Conservation (phyloP, 1,139 yeast species). For the Magnusiomyces ingens region DNA sequence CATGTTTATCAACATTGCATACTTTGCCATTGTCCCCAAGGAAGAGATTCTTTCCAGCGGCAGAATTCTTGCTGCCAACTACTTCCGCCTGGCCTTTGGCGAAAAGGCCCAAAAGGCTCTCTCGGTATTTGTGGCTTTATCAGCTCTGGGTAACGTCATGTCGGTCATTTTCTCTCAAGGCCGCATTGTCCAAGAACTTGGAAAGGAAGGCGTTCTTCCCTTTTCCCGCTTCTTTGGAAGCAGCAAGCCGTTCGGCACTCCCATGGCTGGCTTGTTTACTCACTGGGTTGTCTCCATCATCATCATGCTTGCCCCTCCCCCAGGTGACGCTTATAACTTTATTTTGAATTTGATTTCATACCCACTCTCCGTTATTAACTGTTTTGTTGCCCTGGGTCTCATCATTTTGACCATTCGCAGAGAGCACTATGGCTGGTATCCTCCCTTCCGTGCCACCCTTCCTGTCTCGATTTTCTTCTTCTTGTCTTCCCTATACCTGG, state of each 20-base stretch:
- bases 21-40: conserved; percentile 69
- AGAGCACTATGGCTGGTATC: conserved; percentile 54
- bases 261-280: conserved; percentile 47
- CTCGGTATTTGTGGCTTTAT: conserved; percentile 66
- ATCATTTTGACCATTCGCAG: conserved; percentile 52
- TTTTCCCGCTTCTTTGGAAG: conserved; percentile 52
- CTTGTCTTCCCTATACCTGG: conserved; percentile 60
- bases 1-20: conserved; percentile 63
- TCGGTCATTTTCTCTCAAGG: conserved; percentile 76
- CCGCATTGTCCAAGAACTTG: conserved; percentile 67
- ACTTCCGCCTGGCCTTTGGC: conserved; percentile 67
- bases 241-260: conserved; percentile 50
- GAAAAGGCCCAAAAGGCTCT: conserved; percentile 55
- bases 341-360: conserved; percentile 69
- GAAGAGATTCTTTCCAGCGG: conserved; percentile 55
- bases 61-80: conserved; percentile 65
- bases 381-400: conserved; percentile 66
- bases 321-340: conserved; percentile 73
- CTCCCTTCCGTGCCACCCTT: conserved; percentile 64
- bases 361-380: conserved; percentile 65
- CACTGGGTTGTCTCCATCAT: conserved; percentile 48
- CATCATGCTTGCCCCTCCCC: conserved; percentile 60
- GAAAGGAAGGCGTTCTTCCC: conserved; percentile 66
- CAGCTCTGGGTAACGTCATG: conserved; percentile 72
- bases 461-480: conserved; percentile 61